Evolutionary conservation across 345 rosid species (phyloP), one percentile per base, ranked within the genome.

Genomic region (Barbarea vulgaris): DNA sequence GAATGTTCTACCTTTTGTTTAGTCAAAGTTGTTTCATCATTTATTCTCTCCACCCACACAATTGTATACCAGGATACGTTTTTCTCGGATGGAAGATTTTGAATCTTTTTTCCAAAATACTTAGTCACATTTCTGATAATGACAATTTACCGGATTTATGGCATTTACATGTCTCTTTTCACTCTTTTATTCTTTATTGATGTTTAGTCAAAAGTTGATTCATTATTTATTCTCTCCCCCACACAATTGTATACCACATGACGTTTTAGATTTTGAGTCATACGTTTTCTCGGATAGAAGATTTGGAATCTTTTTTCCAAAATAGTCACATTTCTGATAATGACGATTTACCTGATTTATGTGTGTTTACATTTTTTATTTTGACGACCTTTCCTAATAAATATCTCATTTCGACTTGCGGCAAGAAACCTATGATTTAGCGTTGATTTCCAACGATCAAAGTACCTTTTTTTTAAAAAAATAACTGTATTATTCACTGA

Each of bases 271-370:
- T 52, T 52, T 10, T 39, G 46, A 31, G 8, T 15, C 64, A 9
- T 46, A 41, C 46, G 24, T 73, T 73, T 73, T 67, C 56, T 73
- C 9, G 70, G 64, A 53, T 64, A 4, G 1, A 27, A 28, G 42
- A 62, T 41, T 52, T 53, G 34, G 36, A 11, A 53, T 19, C 27
- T 9, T 64, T 73, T 42, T 42, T 5, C 22, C 3, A 7, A 68
- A 39, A 22, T 21, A 11, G 15, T 66, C 27, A 24, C 37, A 7
- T 25, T 68, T 53, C 14, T 37, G 62, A 53, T 41, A 9, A 53
- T 24, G 72, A 53, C 51, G 17, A 7, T 36, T 66, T 31, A 66
- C 57, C 2, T 1, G 9, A 19, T 33, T 67, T 36, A 6, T 13
- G 2, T 2, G 30, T 19, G 4, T 4, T 44, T 4, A 15, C 9